A percentile compares a stretch with the other conserved stretches of the same genome.
These are phyloP conservation scores for Rhodotorula paludigena DNA, from an alignment of 768 basidiomycete genomes.

Conservation along the genomic window DNA sequence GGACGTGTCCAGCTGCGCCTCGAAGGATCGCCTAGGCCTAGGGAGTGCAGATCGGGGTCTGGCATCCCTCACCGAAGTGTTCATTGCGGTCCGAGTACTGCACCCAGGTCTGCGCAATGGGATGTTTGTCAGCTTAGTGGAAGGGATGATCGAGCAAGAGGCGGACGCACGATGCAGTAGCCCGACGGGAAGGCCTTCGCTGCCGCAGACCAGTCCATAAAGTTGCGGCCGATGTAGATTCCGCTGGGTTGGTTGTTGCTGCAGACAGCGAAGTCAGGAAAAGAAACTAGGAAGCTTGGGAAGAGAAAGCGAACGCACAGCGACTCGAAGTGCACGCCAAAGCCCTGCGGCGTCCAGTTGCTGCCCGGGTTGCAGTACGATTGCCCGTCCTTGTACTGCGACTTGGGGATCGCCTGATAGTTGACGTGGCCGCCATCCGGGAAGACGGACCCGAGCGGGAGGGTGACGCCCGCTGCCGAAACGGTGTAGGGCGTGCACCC, in stretches of 20 bases:
- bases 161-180: constrained; percentile 1
- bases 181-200: constrained; percentile 6
- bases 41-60: constrained; percentile 7
- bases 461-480: neutral
- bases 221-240: constrained; percentile 13
- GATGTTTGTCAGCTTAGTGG: neutral
- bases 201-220: neutral
- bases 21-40: neutral
- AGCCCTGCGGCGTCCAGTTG: constrained; percentile 1
- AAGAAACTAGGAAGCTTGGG: neutral
- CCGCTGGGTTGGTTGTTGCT: constrained; percentile 18
- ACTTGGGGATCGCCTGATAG: constrained; percentile 11
- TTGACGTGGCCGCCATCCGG: constrained; percentile 2
- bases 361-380: neutral
- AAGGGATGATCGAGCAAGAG: neutral
- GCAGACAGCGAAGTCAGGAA: neutral
- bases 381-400: constrained; percentile 8
- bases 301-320: neutral
- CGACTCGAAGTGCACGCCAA: neutral
- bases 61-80: constrained; percentile 20
- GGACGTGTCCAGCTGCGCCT: no score
- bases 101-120: neutral
- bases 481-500: constrained; percentile 19
- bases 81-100: constrained; percentile 11
- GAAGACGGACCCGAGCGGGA: neutral